Evolutionary conservation across 1,284 basidiomycete species (phyloP).

Genomic region (Irpex sp.): DNA sequence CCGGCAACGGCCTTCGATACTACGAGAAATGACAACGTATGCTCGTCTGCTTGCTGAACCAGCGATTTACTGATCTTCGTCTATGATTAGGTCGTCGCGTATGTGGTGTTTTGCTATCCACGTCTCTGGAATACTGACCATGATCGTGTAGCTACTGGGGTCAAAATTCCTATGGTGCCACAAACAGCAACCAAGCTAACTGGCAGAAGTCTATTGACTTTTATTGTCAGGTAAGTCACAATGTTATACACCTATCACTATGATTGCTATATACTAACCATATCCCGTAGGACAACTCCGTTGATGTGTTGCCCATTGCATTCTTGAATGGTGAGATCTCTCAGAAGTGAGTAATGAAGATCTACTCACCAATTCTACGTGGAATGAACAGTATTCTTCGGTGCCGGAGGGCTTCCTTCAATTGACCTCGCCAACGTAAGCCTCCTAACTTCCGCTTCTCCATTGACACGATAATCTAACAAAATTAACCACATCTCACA

Average conservation of each 20-base stretch:
- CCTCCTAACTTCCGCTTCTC: neutral
- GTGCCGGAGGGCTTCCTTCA: conserved; percentile 47
- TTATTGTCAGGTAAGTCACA: conserved; percentile 41
- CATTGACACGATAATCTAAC: neutral
- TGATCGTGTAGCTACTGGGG: conserved; percentile 34
- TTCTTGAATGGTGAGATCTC: conserved; percentile 38
- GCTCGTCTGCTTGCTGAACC: conserved; percentile 1
- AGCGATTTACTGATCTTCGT: neutral
- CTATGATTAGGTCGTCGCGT: conserved; percentile 10
- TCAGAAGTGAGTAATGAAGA: neutral
- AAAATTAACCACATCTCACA: conserved; percentile 18
- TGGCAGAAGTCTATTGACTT: conserved; percentile 45
- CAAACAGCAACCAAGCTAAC: conserved; percentile 37
- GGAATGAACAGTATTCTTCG: conserved; percentile 34
- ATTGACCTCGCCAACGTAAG: conserved; percentile 57
- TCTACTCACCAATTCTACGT: neutral
- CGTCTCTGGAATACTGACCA: neutral
- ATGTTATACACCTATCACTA: neutral
- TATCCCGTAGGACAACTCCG: conserved; percentile 36
- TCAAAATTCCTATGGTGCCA: conserved; percentile 55
- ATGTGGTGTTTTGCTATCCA: neutral
- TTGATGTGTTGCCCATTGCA: conserved; percentile 52
- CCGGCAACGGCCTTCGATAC: conserved; percentile 19
- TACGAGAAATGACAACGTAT: conserved; percentile 23
- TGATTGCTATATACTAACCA: neutral